Evolutionary conservation across 1,284 basidiomycete species (phyloP).

Genomic region (Microbotryum intermedium): DNA sequence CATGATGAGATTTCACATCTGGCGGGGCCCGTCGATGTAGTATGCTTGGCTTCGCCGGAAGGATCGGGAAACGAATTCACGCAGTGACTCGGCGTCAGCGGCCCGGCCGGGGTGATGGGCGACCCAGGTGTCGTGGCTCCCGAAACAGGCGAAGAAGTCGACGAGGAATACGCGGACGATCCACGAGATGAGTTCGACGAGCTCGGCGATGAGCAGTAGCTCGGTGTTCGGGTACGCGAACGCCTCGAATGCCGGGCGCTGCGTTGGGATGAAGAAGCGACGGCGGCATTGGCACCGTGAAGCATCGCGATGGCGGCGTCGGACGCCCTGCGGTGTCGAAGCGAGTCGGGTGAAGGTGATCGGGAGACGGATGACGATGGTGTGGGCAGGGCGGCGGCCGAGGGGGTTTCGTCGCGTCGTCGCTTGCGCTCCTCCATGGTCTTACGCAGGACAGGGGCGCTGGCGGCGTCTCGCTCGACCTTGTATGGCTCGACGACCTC

Average conservation of each 20-base stretch:
- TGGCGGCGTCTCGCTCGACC: conserved; percentile 10
- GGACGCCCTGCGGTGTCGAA: conserved; percentile 26
- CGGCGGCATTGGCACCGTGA: conserved; percentile 9
- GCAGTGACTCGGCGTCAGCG: conserved; percentile 12
- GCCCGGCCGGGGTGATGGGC: conserved; percentile 22
- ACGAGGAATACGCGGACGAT: conserved; percentile 10
- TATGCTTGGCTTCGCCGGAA: not conserved
- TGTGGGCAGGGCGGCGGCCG: conserved; percentile 5
- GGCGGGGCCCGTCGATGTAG: not conserved
- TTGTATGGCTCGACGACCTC: conserved; percentile 25
- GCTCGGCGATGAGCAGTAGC: conserved; percentile 21
- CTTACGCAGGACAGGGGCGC: conserved; percentile 7
- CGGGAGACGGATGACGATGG: conserved; percentile 22
- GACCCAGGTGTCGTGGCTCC: conserved; percentile 15
- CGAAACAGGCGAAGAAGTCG: conserved; percentile 13
- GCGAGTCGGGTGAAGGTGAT: conserved; percentile 22
- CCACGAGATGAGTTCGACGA: conserved; percentile 15
- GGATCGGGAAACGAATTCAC: not conserved
- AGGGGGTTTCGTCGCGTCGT: conserved; percentile 16
- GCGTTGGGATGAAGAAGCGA: conserved; percentile 5
- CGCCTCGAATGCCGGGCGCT: conserved; percentile 4
- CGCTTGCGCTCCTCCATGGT: conserved; percentile 28
- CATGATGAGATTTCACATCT: not conserved
- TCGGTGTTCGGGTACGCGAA: conserved; percentile 1
- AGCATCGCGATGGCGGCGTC: conserved; percentile 28